Base-by-base conservation (phyloP, 2,329 filamentous ascomycete species). In the Stachybotrys elegans region DNA sequence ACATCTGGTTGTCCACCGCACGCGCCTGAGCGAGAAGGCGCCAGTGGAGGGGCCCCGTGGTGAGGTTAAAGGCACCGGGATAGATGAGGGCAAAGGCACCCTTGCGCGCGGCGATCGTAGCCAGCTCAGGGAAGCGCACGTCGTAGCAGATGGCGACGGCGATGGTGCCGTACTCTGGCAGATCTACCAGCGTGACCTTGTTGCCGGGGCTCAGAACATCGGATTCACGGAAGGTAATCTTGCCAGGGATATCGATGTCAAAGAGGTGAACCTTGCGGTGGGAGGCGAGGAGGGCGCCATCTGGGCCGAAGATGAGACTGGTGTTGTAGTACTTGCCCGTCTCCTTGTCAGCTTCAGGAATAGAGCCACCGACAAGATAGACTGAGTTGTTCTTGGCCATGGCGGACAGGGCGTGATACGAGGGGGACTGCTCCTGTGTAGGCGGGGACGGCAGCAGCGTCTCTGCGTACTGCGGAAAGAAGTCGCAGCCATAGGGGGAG, bases 121-220 rank as follows among this genome's bases (percentile, higher is more conserved):
- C 93, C 11, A 95, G 75, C 69, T 97, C 93, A 0, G 93, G 92
- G 71, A 98, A 98, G 32, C 93, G 88, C 44, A 98, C 81, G 67
- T 98, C 93, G 70, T 98, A 98, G 77, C 93, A 98, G 61, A 98
- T 97, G 23, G 88, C 91, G 4, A 98, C 72, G 5, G 81, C 90
- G 49, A 98, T 79, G 62, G 81, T 85, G 47, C 93, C 93, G 65
- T 95, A 95, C 52, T 86, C 89, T 4, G 91, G 88, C 22, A 96
- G 72, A 52, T 95, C 86, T 21, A 97, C 75, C 4, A 97, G 68
- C 0, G 92, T 95, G 48, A 96, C 69, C 60, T 88, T 84, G 69
- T 92, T 85, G 1, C 93, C 93, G 0, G 92, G 83, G 19, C 80
- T 85, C 25, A 98, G 76, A 31, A 96, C 89, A 50, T 96, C 91